Evolutionary conservation across 495 filamentous ascomycete genomes (phyloP).

Genomic region (Oleoguttula mirabilis): DNA sequence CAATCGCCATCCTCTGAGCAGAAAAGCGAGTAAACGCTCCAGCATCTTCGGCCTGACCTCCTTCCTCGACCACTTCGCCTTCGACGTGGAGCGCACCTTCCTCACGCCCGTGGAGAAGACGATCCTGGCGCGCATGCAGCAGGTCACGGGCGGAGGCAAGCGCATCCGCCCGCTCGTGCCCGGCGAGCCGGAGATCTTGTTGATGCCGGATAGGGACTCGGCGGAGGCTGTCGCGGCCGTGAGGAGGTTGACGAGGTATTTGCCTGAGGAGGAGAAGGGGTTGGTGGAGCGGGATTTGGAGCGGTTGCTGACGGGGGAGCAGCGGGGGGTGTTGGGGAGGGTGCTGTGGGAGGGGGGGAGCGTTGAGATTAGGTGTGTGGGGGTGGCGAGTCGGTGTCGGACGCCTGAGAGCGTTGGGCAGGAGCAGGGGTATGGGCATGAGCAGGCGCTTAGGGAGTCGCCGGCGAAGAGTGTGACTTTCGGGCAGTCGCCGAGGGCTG

Average conservation of each 20-base stretch:
- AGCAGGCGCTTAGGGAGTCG: too few species aligned
- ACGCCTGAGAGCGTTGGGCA: neutral
- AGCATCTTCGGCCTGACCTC: too few species aligned
- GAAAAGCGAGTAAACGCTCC: too few species aligned
- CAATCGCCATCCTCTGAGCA: too few species aligned
- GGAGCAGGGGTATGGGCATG: too few species aligned
- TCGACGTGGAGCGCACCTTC: neutral
- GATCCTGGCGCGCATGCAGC: neutral
- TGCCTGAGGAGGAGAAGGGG: neutral
- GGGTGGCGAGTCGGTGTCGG: neutral
- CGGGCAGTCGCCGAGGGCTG: too few species aligned
- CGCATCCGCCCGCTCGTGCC: neutral
- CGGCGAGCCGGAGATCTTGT: neutral
- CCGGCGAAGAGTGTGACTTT: too few species aligned
- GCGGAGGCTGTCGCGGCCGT: neutral
- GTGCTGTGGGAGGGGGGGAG: neutral
- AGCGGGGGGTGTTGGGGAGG: neutral
- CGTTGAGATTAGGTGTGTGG: neutral
- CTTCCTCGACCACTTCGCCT: too few species aligned
- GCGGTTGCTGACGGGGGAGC: neutral
- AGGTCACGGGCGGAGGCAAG: neutral
- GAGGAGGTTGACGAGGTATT: neutral
- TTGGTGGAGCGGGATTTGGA: neutral
- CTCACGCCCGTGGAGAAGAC: constrained; percentile 3
- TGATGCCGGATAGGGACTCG: neutral